Evolutionary conservation across 257 asterid species (phyloP).

Genomic region (Cynanchum wilfordii): DNA sequence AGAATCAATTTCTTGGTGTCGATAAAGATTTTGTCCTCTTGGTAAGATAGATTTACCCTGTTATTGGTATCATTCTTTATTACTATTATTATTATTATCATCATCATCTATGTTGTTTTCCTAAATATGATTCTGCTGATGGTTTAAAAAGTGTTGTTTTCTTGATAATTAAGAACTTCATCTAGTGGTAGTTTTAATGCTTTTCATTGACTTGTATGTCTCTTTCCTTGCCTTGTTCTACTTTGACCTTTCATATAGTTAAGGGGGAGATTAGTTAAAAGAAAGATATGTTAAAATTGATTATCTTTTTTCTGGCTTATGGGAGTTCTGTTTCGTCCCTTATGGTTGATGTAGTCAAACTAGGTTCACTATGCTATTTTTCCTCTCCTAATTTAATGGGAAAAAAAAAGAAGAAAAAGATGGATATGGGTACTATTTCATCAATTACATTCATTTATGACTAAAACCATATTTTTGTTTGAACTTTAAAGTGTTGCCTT

Average conservation of each 20-base stretch:
- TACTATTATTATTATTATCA: not conserved
- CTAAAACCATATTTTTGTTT: no score
- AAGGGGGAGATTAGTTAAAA: not conserved
- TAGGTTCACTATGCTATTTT: no score
- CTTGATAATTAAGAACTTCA: not conserved
- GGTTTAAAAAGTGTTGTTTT: not conserved
- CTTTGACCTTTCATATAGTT: not conserved
- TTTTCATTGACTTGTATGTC: not conserved
- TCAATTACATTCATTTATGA: no score
- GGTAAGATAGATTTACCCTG: constrained; percentile 42
- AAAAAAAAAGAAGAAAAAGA: not conserved
- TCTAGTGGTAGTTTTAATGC: not conserved
- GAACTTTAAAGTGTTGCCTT: no score
- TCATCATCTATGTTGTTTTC: no score
- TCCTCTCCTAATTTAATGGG: no score
- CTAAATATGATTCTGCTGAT: not conserved
- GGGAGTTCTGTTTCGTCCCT: not conserved
- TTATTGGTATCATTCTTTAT: not conserved
- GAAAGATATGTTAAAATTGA: not conserved
- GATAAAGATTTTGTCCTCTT: constrained; percentile 48
- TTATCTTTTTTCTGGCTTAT: no score
- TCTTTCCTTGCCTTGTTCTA: not conserved
- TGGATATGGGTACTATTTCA: not conserved
- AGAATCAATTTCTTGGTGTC: constrained; percentile 64
- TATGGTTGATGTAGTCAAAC: not conserved